Conservation (phyloP, 805 yeast genomes). For the Wickerhamiella kurtzmanii region DNA sequence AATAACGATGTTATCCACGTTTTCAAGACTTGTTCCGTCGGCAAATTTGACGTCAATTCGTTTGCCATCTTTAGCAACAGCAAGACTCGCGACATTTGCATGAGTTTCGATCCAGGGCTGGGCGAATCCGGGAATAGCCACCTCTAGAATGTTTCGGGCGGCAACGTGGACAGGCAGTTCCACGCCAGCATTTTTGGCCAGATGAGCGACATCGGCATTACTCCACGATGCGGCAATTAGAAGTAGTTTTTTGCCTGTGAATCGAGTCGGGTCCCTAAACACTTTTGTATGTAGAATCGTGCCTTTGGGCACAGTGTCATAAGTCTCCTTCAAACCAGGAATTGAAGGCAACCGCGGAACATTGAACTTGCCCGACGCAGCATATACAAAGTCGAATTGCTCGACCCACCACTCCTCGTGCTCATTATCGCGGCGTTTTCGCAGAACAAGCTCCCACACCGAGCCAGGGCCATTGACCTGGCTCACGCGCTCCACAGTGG, state of each 20-base stretch:
- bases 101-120: conserved; percentile 16
- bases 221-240: conserved; percentile 23
- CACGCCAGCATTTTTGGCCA: conserved; percentile 21
- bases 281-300: conserved; percentile 23
- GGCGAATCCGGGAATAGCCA: conserved; percentile 8
- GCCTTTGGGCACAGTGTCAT: conserved; percentile 19
- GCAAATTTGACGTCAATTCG: conserved; percentile 5
- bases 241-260: conserved; percentile 21
- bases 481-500: conserved; percentile 9
- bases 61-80: not conserved
- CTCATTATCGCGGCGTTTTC: not conserved
- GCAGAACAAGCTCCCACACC: conserved; percentile 7
- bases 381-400: conserved; percentile 17
- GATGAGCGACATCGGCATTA: conserved; percentile 13
- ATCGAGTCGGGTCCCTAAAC: conserved; percentile 22
- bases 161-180: conserved; percentile 14
- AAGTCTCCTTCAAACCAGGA: conserved; percentile 18
- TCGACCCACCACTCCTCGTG: conserved; percentile 10
- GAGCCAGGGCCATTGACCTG: conserved; percentile 7
- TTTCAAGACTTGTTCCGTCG: conserved; percentile 4
- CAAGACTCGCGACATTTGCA: conserved; percentile 3
- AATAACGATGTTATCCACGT: conserved; percentile 10
- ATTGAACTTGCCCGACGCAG: conserved; percentile 21
- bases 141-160: conserved; percentile 16
- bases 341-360: conserved; percentile 22